Conservation (phyloP, 331 rosid genomes). For the Spiraea crenata region DNA sequence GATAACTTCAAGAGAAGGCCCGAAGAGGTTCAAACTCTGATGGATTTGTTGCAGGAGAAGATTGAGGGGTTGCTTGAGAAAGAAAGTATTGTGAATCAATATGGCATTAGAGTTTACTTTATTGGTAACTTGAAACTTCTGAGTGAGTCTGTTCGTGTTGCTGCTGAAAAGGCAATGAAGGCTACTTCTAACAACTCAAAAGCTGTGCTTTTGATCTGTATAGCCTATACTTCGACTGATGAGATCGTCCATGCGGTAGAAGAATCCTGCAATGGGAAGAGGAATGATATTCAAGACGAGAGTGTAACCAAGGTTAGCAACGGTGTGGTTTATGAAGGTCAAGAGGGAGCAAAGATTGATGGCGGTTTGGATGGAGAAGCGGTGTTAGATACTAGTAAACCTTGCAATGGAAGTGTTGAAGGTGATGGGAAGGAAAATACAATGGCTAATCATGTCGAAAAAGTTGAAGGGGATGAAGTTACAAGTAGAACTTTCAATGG, state of each 20-base stretch:
- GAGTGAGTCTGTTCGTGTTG: slow-evolving; percentile 42
- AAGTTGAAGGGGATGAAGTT: slow-evolving; percentile 12
- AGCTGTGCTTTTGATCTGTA: slow-evolving; percentile 37
- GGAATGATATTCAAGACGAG: slow-evolving; percentile 29
- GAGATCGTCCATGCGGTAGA: slow-evolving; percentile 50
- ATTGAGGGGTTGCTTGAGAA: slow-evolving; percentile 41
- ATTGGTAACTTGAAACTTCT: slow-evolving; percentile 48
- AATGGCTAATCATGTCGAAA: not conserved
- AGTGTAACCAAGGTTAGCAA: slow-evolving; percentile 22
- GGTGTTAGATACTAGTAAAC: not conserved
- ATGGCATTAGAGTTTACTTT: slow-evolving; percentile 42
- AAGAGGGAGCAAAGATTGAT: slow-evolving; percentile 29
- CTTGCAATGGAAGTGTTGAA: slow-evolving; percentile 8
- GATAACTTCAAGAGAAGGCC: slow-evolving; percentile 49
- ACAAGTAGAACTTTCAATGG: slow-evolving; percentile 27
- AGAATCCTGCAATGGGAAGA: slow-evolving; percentile 43
- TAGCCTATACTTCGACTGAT: slow-evolving; percentile 50
- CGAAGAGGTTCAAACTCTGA: slow-evolving; percentile 43
- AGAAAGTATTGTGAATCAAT: slow-evolving; percentile 30
- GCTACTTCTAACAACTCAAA: slow-evolving; percentile 46
- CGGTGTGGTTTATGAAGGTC: slow-evolving; percentile 20
- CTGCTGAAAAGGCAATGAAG: slow-evolving; percentile 48
- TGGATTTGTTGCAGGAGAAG: slow-evolving; percentile 55
- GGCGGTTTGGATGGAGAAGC: slow-evolving; percentile 17
- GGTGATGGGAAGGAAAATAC: slow-evolving; percentile 9